Evolutionary conservation across 1,284 basidiomycete genomes (phyloP).

Genomic region (Papiliotrema flavescens): DNA sequence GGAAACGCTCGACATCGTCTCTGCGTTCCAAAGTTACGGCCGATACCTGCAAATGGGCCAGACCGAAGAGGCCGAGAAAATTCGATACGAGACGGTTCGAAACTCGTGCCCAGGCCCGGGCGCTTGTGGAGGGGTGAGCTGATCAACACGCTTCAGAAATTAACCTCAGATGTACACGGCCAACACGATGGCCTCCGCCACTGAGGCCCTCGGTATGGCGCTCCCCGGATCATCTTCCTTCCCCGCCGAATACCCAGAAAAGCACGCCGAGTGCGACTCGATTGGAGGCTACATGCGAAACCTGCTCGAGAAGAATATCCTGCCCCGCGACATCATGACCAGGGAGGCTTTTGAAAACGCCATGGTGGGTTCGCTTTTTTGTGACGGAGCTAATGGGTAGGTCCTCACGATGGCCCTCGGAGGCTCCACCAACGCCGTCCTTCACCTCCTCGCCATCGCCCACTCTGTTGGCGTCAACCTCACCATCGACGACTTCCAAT

Average conservation of each 20-base stretch:
- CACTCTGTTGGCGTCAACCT: conserved; percentile 82
- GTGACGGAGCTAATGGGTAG: conserved; percentile 48
- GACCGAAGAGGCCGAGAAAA: conserved; percentile 74
- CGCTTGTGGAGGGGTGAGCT: conserved; percentile 86
- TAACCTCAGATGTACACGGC: conserved; percentile 67
- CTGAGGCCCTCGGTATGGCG: conserved; percentile 92
- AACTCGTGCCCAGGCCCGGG: conserved; percentile 93
- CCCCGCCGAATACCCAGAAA: conserved; percentile 83
- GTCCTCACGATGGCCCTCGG: conserved; percentile 90
- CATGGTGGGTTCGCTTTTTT: conserved; percentile 56
- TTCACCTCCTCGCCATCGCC: conserved; percentile 92
- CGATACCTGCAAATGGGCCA: conserved; percentile 85
- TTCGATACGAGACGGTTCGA: conserved; percentile 77
- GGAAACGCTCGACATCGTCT: conserved; percentile 79
- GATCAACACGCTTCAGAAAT: neutral
- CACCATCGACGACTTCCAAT: conserved; percentile 91
- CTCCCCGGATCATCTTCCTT: conserved; percentile 92
- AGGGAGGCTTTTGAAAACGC: conserved; percentile 93
- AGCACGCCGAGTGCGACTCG: conserved; percentile 70
- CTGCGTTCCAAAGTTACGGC: conserved; percentile 92
- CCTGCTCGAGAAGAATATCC: conserved; percentile 85
- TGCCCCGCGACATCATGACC: conserved; percentile 95
- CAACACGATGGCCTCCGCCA: conserved; percentile 91
- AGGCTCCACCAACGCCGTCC: conserved; percentile 87
- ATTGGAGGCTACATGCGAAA: conserved; percentile 77